phyloP scores from a whole-genome alignment of 2,329 filamentous ascomycete species.

The Kalaharituber pfeilii region DNA sequence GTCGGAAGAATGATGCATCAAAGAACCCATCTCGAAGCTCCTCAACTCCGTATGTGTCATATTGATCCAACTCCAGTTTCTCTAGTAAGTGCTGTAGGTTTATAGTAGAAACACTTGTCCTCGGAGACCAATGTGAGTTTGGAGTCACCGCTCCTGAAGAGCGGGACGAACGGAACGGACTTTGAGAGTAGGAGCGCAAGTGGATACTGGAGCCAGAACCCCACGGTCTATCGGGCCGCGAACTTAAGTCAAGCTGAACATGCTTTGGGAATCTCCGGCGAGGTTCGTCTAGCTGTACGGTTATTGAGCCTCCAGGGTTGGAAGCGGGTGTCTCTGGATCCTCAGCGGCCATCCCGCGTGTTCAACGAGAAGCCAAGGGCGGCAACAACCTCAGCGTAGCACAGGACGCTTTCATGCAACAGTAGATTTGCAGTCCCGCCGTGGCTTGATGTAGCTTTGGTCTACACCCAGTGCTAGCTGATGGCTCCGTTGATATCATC shows the following conservation, averaged over 20 bases:
- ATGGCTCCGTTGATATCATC: too few relatives aligned
- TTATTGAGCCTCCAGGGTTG: not conserved
- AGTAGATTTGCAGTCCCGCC: too few relatives aligned
- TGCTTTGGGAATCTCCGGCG: constrained; percentile 1
- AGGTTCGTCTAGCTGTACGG: not conserved
- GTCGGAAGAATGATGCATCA: constrained; percentile 29
- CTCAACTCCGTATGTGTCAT: constrained; percentile 29
- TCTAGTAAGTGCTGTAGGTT: constrained; percentile 25
- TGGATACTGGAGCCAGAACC: constrained; percentile 1
- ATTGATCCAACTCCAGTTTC: constrained; percentile 26
- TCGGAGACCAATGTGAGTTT: constrained; percentile 8
- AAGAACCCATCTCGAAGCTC: constrained; percentile 32
- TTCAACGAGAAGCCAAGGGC: not conserved
- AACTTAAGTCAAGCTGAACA: constrained; percentile 14
- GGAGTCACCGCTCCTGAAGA: constrained; percentile 5
- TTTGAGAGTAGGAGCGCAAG: constrained; percentile 13
- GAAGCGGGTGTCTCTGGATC: not conserved
- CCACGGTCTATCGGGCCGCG: not conserved
- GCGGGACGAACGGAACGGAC: constrained; percentile 8
- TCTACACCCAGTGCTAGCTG: too few relatives aligned
- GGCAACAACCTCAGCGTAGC: too few relatives aligned
- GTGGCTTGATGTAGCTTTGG: too few relatives aligned
- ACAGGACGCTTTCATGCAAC: too few relatives aligned
- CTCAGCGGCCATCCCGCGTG: not conserved
- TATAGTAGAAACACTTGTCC: constrained; percentile 16